These are phyloP conservation scores for Penicillium desertorum DNA, from an alignment of 495 filamentous ascomycete genomes.

Conservation along the genomic window DNA sequence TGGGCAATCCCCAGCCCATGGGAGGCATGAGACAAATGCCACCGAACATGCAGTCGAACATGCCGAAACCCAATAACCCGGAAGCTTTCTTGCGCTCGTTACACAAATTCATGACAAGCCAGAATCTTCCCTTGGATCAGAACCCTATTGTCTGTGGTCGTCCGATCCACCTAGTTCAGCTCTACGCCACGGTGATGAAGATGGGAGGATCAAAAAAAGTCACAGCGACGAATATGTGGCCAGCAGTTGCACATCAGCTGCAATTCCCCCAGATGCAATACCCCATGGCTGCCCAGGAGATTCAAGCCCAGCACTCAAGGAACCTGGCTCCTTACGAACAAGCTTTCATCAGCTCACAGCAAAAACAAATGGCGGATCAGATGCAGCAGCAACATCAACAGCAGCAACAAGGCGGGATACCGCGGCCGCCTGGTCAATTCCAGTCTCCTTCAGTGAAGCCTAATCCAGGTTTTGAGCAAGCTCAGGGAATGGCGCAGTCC, in stretches of 20 bases:
- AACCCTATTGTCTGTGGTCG: slow-evolving; percentile 71
- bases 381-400: slow-evolving; percentile 53
- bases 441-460: slow-evolving; percentile 41
- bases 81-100: slow-evolving; percentile 77
- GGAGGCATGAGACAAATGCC: slow-evolving; percentile 56
- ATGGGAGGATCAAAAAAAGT: slow-evolving; percentile 78
- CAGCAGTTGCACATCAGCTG: slow-evolving; percentile 63
- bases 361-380: slow-evolving; percentile 50
- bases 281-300: slow-evolving; percentile 62
- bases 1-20: slow-evolving; percentile 49
- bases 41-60: slow-evolving; percentile 71
- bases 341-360: slow-evolving; percentile 61
- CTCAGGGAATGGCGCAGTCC: slow-evolving; percentile 38
- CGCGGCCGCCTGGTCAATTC: slow-evolving; percentile 40
- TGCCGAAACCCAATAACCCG: slow-evolving; percentile 56
- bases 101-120: slow-evolving; percentile 66
- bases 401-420: slow-evolving; percentile 47
- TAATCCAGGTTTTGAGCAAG: slow-evolving; percentile 33
- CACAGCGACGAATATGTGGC: slow-evolving; percentile 66
- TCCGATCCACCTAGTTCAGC: slow-evolving; percentile 64
- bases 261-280: slow-evolving; percentile 65
- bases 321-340: slow-evolving; percentile 75
- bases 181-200: slow-evolving; percentile 74
- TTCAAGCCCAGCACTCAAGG: slow-evolving; percentile 69
- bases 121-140: slow-evolving; percentile 65